Percentiles rank a stretch among this genome's conserved stretches.
Evolutionary conservation across 352 stramenopile genomes (phyloP).

Genomic region (Phytophthora melonis): DNA sequence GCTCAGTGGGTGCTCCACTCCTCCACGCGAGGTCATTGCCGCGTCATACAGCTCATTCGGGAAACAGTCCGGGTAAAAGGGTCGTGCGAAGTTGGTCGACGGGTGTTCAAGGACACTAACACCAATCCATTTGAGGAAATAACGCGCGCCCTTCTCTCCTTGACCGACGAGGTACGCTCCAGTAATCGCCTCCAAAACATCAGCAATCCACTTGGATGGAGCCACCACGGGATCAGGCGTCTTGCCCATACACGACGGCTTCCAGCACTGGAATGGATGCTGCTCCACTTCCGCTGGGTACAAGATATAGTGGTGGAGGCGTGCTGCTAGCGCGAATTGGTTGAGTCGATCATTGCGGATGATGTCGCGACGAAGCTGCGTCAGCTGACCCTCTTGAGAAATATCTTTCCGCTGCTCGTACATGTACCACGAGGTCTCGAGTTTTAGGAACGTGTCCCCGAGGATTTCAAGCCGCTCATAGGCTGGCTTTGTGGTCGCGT

Average conservation of each 20-base stretch:
- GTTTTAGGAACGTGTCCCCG: constrained; percentile 86
- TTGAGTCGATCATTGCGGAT: constrained; percentile 89
- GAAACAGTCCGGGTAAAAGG: constrained; percentile 78
- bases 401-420: constrained; percentile 81
- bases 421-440: constrained; percentile 90
- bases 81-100: constrained; percentile 46
- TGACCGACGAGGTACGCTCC: constrained; percentile 80
- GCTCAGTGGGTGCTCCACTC: constrained; percentile 35
- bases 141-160: constrained; percentile 73
- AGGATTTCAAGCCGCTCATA: constrained; percentile 89
- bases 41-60: constrained; percentile 68
- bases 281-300: constrained; percentile 84
- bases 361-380: constrained; percentile 81
- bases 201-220: constrained; percentile 86
- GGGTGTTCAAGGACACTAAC: constrained; percentile 62
- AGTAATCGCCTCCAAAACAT: constrained; percentile 86
- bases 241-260: constrained; percentile 88
- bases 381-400: constrained; percentile 74
- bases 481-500: constrained; percentile 85
- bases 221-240: constrained; percentile 78
- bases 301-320: constrained; percentile 83
- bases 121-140: constrained; percentile 84
- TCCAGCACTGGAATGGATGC: constrained; percentile 87
- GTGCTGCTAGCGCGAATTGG: constrained; percentile 65
- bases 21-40: constrained; percentile 31